A percentile compares a stretch with the other conserved stretches of the same genome.
Evolutionary conservation across 306 rosid species (phyloP).

Genomic region (Vicia villosa): DNA sequence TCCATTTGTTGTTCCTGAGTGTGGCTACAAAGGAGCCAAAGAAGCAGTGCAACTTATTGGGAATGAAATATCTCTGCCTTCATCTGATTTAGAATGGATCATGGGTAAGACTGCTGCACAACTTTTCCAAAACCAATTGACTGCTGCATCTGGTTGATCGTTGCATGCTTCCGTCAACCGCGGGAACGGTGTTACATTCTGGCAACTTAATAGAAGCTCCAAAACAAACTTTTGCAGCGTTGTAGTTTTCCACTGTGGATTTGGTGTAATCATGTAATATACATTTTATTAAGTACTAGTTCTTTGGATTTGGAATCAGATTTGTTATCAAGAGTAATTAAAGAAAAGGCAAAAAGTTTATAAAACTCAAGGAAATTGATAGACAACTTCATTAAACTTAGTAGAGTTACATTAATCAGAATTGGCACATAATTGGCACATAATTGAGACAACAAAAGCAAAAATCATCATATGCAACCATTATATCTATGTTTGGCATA

Average conservation of each 20-base stretch:
- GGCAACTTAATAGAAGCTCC: no score
- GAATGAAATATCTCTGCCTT: conserved; percentile 49
- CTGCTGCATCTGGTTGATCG: neutral
- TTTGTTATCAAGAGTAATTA: neutral
- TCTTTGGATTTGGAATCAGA: no score
- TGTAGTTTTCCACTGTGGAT: no score
- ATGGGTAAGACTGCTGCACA: conserved; percentile 62
- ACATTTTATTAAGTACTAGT: no score
- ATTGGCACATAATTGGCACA: neutral
- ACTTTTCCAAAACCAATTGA: conserved; percentile 56
- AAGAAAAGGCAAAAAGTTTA: neutral
- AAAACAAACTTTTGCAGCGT: no score
- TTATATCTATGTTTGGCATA: conserved; percentile 21
- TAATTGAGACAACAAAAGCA: neutral
- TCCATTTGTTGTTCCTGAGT: conserved; percentile 77
- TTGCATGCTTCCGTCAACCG: neutral
- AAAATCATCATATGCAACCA: neutral
- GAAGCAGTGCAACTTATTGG: conserved; percentile 60
- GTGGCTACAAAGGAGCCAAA: conserved; percentile 78
- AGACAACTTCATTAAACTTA: neutral
- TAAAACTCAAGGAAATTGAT: neutral
- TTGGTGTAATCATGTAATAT: no score
- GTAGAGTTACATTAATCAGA: conserved; percentile 3
- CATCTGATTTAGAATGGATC: conserved; percentile 78
- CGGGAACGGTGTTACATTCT: neutral